These are phyloP conservation scores for Coriolopsis trogii DNA, from an alignment of 1,284 basidiomycete species.

Conservation along the genomic window DNA sequence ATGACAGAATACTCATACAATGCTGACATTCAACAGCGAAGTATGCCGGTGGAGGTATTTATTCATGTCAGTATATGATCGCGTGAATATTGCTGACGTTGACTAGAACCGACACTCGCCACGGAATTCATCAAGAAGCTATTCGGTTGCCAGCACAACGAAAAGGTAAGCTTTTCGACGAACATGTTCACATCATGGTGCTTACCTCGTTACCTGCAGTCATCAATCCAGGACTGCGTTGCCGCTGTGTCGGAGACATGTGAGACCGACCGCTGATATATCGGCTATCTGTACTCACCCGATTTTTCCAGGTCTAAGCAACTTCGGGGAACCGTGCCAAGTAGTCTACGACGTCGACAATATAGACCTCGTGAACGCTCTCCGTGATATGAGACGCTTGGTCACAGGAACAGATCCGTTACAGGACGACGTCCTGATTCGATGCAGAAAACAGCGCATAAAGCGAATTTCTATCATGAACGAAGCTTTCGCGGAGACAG, in stretches of 20 bases:
- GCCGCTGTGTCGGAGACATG: constrained; percentile 65
- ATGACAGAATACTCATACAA: neutral
- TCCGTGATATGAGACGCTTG: constrained; percentile 40
- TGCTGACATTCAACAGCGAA: constrained; percentile 38
- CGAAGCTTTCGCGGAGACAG: constrained; percentile 44
- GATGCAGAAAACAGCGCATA: constrained; percentile 49
- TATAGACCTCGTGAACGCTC: constrained; percentile 41
- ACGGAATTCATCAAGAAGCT: constrained; percentile 52
- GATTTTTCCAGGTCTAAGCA: constrained; percentile 49
- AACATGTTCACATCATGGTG: neutral
- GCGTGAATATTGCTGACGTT: neutral
- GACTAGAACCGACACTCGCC: constrained; percentile 48
- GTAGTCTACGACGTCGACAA: constrained; percentile 56
- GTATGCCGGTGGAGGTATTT: constrained; percentile 60
- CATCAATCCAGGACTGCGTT: constrained; percentile 70
- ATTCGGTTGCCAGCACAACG: constrained; percentile 68
- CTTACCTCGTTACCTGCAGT: constrained; percentile 37
- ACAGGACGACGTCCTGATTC: constrained; percentile 43
- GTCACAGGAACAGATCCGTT: constrained; percentile 36
- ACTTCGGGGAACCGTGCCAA: constrained; percentile 62
- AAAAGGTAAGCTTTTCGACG: constrained; percentile 50
- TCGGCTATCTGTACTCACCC: neutral
- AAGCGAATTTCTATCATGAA: constrained; percentile 46
- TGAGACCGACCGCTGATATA: constrained; percentile 32
- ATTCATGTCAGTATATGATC: neutral